phyloP scores from a whole-genome alignment of 2,329 filamentous ascomycete genomes.

The Arthrobotrys sphaeroides region DNA sequence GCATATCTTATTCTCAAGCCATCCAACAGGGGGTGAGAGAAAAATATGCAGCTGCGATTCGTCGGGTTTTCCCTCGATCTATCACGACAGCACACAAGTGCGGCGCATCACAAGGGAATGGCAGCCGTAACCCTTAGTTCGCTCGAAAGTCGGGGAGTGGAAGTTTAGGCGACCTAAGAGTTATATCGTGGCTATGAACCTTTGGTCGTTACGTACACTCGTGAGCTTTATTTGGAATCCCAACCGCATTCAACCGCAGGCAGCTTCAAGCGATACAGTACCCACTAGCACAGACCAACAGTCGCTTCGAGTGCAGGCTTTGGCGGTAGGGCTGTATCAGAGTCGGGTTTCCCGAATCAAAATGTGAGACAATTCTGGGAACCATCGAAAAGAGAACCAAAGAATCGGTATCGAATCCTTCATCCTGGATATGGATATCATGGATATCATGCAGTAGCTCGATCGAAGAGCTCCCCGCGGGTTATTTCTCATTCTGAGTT shows the following conservation, averaged over 20 bases:
- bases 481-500: not conserved
- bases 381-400: conserved; percentile 6
- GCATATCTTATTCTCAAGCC: conserved; percentile 34
- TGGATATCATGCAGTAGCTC: not conserved
- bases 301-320: conserved; percentile 35
- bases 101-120: conserved; percentile 11
- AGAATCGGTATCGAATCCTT: conserved; percentile 32
- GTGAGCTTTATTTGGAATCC: conserved; percentile 43
- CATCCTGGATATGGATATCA: too few relatives aligned
- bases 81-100: not conserved
- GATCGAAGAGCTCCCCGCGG: conserved; percentile 14
- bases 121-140: conserved; percentile 13
- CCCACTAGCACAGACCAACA: not conserved
- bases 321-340: conserved; percentile 53
- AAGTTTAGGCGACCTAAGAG: conserved; percentile 53
- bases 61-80: not conserved
- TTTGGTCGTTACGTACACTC: conserved; percentile 18
- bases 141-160: not conserved
- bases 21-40: conserved; percentile 20
- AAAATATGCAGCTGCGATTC: conserved; percentile 21
- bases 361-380: conserved; percentile 22
- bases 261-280: conserved; percentile 41
- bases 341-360: conserved; percentile 47
- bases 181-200: conserved; percentile 33
- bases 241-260: conserved; percentile 15